Base-by-base conservation (phyloP, 148 eudicot species). In the Bassia scoparia region DNA sequence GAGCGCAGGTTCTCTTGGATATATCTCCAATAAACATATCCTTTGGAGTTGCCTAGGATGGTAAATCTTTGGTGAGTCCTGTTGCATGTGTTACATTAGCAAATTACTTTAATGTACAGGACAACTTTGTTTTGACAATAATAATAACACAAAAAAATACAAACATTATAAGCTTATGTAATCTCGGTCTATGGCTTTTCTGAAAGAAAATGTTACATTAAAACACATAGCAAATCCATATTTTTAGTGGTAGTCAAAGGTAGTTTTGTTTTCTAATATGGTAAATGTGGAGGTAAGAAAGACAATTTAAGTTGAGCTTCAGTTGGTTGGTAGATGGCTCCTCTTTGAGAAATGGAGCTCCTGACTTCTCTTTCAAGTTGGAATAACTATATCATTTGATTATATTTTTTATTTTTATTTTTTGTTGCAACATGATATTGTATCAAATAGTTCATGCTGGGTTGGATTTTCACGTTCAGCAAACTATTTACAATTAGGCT, bases 41-140 rank as follows among this genome's bases (percentile, higher is more conserved):
- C 97, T 91, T 29, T n/a, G n/a, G 98, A 81, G 76, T 95, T 95
- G 89, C n/a, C 98, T 95, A 69, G 98, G 97, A 80, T 95, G 98
- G 81, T 95, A 84, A 82, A 92, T 48, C 78, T 95, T 55, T 62
- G 86, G 82, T 95, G 98, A 95, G 61, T 91, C 98, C 98, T 95
- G 92, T 74, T 69, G n/a, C 17, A 78, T 66, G 33, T 68, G 46
- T 31, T 26, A 74, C 21, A 54, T 43, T 35, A 41, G 71, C 63
- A 73, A n/a, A 53, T 58, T 52, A 38, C 15, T 53, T 17, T 38
- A 44, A 27, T 2, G 43, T 52, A 35, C 20, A 59, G 15, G 16
- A 33, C n/a, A n/a, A n/a, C n/a, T n/a, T n/a, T n/a, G n/a, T n/a
- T n/a, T n/a, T n/a, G n/a, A n/a, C n/a, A n/a, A n/a, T n/a, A n/a